Conservation (phyloP, 2,329 filamentous ascomycete species). For the Exophiala mesophila region DNA sequence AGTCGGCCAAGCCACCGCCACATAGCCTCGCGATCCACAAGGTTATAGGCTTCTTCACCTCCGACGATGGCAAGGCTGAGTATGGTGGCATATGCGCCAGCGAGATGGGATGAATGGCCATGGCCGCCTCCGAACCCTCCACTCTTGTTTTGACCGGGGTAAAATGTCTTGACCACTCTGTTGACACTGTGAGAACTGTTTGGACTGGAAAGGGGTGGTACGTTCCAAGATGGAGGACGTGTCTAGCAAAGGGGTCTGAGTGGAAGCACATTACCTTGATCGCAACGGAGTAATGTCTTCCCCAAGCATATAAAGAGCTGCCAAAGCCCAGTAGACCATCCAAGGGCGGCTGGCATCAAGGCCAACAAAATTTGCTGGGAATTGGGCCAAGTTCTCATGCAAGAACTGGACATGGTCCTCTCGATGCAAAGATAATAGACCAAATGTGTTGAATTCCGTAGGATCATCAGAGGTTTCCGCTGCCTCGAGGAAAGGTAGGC, state of each 20-base stretch:
- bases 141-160: conserved; percentile 71
- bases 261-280: conserved; percentile 45
- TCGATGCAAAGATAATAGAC: conserved; percentile 69
- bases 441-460: conserved; percentile 60
- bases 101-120: conserved; percentile 82
- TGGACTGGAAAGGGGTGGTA: no score
- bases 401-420: conserved; percentile 48
- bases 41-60: conserved; percentile 64
- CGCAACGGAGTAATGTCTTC: conserved; percentile 65
- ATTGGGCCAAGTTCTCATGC: conserved; percentile 48
- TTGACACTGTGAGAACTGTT: neutral
- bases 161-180: conserved; percentile 67
- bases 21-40: conserved; percentile 77
- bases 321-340: conserved; percentile 89
- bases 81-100: conserved; percentile 79
- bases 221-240: no score
- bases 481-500: conserved; percentile 61
- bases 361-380: conserved; percentile 65
- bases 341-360: conserved; percentile 87
- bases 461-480: conserved; percentile 41
- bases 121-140: conserved; percentile 94
- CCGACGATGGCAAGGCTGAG: conserved; percentile 75
- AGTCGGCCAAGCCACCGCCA: conserved; percentile 85
- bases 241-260: neutral
- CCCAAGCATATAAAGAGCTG: conserved; percentile 69